Percentiles rank a stretch among this genome's conserved stretches.
These are phyloP conservation scores for Zizania palustris DNA, from an alignment of 202 grass and related monocot genomes.

Conservation along the genomic window DNA sequence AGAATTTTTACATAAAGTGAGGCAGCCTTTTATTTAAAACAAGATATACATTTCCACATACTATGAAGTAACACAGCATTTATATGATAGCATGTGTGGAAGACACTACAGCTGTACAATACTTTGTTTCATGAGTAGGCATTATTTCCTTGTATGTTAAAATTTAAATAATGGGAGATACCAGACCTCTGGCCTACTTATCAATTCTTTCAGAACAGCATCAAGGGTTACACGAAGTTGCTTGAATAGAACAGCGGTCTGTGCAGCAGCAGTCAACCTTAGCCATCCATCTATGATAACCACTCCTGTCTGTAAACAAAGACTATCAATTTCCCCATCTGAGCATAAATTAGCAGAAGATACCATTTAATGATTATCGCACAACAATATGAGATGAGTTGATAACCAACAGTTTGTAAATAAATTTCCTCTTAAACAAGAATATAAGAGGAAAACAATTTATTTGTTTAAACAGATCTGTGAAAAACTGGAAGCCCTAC, in stretches of 20 bases:
- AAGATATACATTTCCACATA: slow-evolving; percentile 24
- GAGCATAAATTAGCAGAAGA: slow-evolving; percentile 20
- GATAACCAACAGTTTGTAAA: not conserved
- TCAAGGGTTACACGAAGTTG: slow-evolving; percentile 81
- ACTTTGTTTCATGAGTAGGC: slow-evolving; percentile 12
- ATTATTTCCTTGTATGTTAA: slow-evolving; percentile 18
- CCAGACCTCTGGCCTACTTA: slow-evolving; percentile 83
- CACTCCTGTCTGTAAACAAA: slow-evolving; percentile 66
- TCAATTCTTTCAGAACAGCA: slow-evolving; percentile 91
- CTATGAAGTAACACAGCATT: not conserved
- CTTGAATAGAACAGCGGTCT: slow-evolving; percentile 88
- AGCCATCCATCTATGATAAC: slow-evolving; percentile 91
- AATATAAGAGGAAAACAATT: not conserved
- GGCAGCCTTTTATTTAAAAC: slow-evolving; percentile 5
- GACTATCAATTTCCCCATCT: slow-evolving; percentile 23
- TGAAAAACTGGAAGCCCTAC: slow-evolving; percentile 19
- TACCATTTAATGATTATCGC: slow-evolving; percentile 10
- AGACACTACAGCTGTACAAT: slow-evolving; percentile 11
- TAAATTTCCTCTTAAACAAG: not conserved
- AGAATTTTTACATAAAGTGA: slow-evolving; percentile 1
- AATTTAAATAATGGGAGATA: slow-evolving; percentile 19
- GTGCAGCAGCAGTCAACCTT: slow-evolving; percentile 86
- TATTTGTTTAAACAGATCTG: slow-evolving; percentile 21
- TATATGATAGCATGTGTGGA: slow-evolving; percentile 20
- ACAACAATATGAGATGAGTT: not conserved